Evolutionary conservation across 2,329 filamentous ascomycete genomes (phyloP).

Genomic region (Beauveria sp.): DNA sequence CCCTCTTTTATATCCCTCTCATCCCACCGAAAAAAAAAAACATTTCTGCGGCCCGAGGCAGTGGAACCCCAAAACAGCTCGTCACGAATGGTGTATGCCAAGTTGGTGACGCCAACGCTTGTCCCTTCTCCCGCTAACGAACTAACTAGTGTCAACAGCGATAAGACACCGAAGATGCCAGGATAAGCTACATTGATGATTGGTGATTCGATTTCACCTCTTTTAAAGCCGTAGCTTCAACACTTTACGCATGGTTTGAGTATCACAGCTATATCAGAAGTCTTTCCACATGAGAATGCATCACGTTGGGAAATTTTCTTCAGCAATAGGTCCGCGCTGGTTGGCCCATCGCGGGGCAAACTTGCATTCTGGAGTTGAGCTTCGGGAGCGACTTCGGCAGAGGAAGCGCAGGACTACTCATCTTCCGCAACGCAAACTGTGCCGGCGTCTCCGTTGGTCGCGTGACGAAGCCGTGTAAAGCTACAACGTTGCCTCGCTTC

Average conservation of each 20-base stretch:
- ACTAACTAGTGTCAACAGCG: too few relatives aligned
- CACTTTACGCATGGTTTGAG: too few relatives aligned
- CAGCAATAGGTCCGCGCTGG: not conserved
- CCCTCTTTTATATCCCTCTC: not conserved
- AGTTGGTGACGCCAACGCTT: not conserved
- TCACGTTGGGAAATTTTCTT: not conserved
- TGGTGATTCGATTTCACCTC: too few relatives aligned
- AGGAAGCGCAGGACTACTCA: not conserved
- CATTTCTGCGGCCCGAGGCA: not conserved
- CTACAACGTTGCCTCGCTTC: too few relatives aligned
- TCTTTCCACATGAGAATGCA: not conserved
- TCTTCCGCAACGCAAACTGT: not conserved
- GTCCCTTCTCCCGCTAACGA: not conserved
- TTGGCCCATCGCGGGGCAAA: not conserved
- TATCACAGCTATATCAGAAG: not conserved
- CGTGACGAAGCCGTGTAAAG: not conserved
- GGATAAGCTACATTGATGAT: too few relatives aligned
- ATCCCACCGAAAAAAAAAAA: not conserved
- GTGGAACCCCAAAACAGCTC: not conserved
- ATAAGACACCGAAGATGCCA: not conserved
- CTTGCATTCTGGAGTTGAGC: not conserved
- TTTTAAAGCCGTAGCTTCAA: too few relatives aligned
- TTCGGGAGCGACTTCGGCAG: not conserved
- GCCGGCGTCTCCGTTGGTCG: not conserved
- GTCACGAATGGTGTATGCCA: not conserved